Percentiles rank a stretch among this genome's conserved stretches.
phyloP scores from a whole-genome alignment of 192 early-diverging fungal genomes.

The Dimargaris verticillata region DNA sequence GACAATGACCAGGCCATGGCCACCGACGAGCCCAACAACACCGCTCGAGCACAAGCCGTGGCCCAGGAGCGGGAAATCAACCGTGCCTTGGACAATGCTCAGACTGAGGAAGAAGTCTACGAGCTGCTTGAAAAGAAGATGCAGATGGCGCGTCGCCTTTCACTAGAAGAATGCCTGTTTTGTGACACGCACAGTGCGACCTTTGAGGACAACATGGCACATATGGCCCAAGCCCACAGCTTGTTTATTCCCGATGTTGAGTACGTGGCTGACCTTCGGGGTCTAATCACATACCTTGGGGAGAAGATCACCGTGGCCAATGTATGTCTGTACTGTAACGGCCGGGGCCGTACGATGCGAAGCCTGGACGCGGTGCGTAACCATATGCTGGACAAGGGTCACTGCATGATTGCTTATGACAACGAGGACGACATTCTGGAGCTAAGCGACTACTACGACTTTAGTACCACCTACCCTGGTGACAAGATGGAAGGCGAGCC shows the following conservation, averaged over 20 bases:
- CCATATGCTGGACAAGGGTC: constrained; percentile 93
- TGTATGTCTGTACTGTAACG: constrained; percentile 89
- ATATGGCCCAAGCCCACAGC: constrained; percentile 82
- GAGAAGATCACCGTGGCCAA: constrained; percentile 93
- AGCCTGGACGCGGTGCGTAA: constrained; percentile 81
- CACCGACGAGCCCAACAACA: not conserved
- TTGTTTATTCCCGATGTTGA: constrained; percentile 97
- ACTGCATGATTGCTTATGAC: constrained; percentile 93
- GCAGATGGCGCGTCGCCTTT: constrained; percentile 43
- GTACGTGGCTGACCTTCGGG: constrained; percentile 72
- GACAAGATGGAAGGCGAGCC: constrained; percentile 28
- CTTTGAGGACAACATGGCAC: constrained; percentile 63
- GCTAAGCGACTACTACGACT: constrained; percentile 92
- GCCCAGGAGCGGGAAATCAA: constrained; percentile 25
- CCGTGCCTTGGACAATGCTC: constrained; percentile 22
- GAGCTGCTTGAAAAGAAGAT: constrained; percentile 74
- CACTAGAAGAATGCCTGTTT: constrained; percentile 77
- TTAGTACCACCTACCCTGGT: constrained; percentile 67
- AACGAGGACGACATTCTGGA: constrained; percentile 80
- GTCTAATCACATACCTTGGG: constrained; percentile 77
- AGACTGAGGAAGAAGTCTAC: constrained; percentile 43
- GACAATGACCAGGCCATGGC: constrained; percentile 20
- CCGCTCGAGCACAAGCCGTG: constrained; percentile 12
- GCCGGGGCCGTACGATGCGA: constrained; percentile 65
- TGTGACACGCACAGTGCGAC: constrained; percentile 48